Evolutionary conservation across 1,284 basidiomycete genomes (phyloP).

Genomic region (Leccinum fallax): DNA sequence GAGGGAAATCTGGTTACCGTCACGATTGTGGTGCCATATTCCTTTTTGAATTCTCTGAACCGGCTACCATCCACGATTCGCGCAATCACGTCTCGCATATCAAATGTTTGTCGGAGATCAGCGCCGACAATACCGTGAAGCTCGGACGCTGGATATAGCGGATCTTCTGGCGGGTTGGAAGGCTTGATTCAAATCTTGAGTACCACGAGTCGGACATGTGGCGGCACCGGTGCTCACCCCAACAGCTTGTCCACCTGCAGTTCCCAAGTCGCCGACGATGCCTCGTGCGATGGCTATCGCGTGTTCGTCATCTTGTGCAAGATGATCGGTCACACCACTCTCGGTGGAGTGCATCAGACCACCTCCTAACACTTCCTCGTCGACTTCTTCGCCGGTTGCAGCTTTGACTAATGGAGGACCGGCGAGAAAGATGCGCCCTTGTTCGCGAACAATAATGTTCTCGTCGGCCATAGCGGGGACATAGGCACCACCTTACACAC

Average conservation of each 20-base stretch:
- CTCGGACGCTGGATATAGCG: conserved; percentile 80
- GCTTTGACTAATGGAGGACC: conserved; percentile 95
- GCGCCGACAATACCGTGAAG: conserved; percentile 91
- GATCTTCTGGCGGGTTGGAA: conserved; percentile 60
- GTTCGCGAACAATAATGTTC: conserved; percentile 92
- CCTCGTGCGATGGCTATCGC: conserved; percentile 84
- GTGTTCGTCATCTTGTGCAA: conserved; percentile 88
- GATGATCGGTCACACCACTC: conserved; percentile 92
- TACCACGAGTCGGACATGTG: conserved; percentile 1
- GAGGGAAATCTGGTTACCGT: conserved; percentile 55
- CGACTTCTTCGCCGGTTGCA: conserved; percentile 91
- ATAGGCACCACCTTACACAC: conserved; percentile 74
- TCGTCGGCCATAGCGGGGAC: conserved; percentile 97
- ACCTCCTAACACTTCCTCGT: conserved; percentile 90
- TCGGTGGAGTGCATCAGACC: conserved; percentile 94
- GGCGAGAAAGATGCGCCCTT: conserved; percentile 95
- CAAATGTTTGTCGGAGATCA: conserved; percentile 85
- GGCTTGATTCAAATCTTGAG: conserved; percentile 48
- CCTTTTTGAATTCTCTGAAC: conserved; percentile 95
- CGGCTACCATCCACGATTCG: conserved; percentile 89
- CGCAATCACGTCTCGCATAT: conserved; percentile 93
- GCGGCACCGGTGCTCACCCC: conserved; percentile 45
- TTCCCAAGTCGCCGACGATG: conserved; percentile 80
- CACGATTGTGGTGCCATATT: conserved; percentile 89
- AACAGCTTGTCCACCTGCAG: conserved; percentile 50